phyloP scores from a whole-genome alignment of 148 eudicot genomes.

The Salicornia ramosissima region DNA sequence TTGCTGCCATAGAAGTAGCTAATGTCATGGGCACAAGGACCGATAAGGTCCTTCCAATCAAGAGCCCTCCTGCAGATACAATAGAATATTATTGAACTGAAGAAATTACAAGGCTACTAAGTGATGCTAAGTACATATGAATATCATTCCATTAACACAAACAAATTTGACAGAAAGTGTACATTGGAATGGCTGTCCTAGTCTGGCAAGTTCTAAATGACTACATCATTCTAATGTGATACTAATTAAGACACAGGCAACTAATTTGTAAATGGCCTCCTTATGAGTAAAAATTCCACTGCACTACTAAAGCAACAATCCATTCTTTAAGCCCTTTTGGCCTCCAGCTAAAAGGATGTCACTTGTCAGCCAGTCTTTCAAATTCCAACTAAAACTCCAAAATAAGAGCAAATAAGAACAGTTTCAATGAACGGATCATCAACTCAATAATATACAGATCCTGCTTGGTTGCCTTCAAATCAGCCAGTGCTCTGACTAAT shows the following conservation, averaged over 20 bases:
- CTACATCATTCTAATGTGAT: background rate
- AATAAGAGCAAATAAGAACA: background rate
- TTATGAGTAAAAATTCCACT: background rate
- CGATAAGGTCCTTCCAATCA: conserved; percentile 72
- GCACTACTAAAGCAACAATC: background rate
- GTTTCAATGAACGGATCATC: background rate
- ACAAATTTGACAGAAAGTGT: background rate
- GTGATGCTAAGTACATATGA: background rate
- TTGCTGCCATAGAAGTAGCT: conserved; percentile 89
- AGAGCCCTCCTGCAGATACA: conserved; percentile 56
- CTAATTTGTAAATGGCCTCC: background rate
- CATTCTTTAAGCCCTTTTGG: background rate
- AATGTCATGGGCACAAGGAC: conserved; percentile 73
- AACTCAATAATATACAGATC: background rate
- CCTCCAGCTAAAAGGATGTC: background rate
- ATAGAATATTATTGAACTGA: conserved; percentile 7
- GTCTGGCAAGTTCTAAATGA: conserved; percentile 4
- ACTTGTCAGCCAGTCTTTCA: no score
- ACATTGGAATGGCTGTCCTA: background rate
- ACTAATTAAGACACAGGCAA: background rate
- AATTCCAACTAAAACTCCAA: background rate
- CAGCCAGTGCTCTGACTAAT: background rate
- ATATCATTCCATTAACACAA: background rate
- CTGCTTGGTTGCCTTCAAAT: background rate
- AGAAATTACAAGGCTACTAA: background rate